These are phyloP conservation scores for barley (Hordeum vulgare) DNA, from an alignment of 176 grass and related monocot genomes.

Conservation along the genomic window DNA sequence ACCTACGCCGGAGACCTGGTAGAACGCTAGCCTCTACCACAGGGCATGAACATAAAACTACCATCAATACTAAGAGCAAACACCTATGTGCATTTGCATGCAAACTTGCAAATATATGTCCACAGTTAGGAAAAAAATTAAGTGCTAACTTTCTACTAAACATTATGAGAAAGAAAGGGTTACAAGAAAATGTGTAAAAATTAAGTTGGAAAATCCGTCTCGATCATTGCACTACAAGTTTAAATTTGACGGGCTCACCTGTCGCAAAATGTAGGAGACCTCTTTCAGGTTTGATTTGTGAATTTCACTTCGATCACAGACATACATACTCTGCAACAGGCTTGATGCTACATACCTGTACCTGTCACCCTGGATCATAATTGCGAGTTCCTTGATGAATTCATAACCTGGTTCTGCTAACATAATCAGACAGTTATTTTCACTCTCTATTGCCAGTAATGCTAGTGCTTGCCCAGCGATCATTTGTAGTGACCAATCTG, in stretches of 20 bases:
- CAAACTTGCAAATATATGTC: no score
- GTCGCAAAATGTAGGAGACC: neutral
- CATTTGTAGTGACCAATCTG: neutral
- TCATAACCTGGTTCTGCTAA: neutral
- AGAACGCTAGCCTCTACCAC: no score
- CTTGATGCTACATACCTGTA: neutral
- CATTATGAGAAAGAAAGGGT: neutral
- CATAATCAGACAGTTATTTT: neutral
- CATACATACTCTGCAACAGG: neutral
- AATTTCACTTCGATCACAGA: neutral
- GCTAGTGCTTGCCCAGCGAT: neutral
- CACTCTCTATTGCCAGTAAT: neutral
- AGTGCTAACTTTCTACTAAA: neutral
- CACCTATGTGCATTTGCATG: no score
- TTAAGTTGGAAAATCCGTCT: neutral
- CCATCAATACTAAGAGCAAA: no score
- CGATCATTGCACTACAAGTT: neutral
- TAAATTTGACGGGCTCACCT: neutral
- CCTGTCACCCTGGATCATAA: neutral
- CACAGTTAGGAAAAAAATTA: no score
- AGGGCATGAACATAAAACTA: neutral
- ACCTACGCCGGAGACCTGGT: no score
- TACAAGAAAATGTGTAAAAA: neutral
- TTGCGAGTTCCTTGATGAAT: neutral
- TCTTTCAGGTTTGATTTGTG: neutral